Evolutionary conservation across 495 filamentous ascomycete genomes (phyloP), one percentile per base, ranked within the genome.

Genomic region (Cudoniella acicularis): DNA sequence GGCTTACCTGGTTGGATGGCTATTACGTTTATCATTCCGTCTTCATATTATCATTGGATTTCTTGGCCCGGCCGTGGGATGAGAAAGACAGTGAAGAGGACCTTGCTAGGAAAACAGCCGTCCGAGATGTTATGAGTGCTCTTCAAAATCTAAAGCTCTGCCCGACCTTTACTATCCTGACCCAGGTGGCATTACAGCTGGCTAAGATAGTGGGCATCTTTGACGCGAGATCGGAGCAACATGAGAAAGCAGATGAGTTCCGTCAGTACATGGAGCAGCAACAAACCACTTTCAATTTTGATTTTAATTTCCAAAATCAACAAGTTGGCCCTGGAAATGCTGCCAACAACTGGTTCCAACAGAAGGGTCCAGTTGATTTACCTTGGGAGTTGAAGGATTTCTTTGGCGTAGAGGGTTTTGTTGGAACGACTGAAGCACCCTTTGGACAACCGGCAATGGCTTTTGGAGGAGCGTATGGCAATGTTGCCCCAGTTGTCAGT

Each of bases 141-240:
- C 24, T 64, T 0, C 42, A 60, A 26, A 30, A 56, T 17, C 27
- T 60, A 2, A 63, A 64, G 27, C 60, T 66, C 1, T 68, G 63
- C 22, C 60, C 63, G 0, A 68, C 66, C 8, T 64, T 64, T 36
- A 56, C 41, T 0, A 62, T 68, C 42, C 36, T 68, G 16, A 62
- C 56, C 11, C 60, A 61, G 20, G 63, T 68, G 0, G 27, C 66
- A 2, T 40, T 63, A 0, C 66, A 68, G 27, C 56, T 68, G 8
- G 64, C 63, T 0, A 64, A 64, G 43, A 66, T 68, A 10, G 66
- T 66, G n/a, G 66, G 66, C 0, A 64, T 65, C 20, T 57, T 68
- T 20, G 66, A 66, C 41, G 40, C 49, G 2, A 36, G 43, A 43
- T 49, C 54, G 25, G 55, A 54, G 8, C 30, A 59, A 49, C 24